Evolutionary conservation across 2,329 filamentous ascomycete genomes (phyloP).

Genomic region (Sporothrix inflata): DNA sequence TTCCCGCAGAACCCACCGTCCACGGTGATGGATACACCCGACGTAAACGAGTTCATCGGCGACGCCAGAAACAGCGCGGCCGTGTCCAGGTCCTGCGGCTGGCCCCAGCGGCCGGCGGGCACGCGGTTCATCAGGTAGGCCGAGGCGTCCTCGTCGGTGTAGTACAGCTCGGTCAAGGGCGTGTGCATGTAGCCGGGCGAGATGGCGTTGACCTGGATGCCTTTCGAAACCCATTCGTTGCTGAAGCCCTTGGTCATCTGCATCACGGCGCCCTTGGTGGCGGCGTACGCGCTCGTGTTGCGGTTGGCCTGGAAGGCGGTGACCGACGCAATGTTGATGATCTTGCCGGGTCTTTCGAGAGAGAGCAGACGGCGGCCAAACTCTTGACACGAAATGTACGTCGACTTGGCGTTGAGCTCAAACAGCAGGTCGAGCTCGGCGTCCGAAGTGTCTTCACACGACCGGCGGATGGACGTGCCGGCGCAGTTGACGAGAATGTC

Average conservation of each 20-base stretch:
- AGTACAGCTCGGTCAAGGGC: slow-evolving; percentile 85
- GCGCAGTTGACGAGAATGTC: slow-evolving; percentile 79
- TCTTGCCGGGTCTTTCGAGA: slow-evolving; percentile 62
- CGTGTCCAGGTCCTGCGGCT: slow-evolving; percentile 71
- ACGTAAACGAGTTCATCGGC: slow-evolving; percentile 22
- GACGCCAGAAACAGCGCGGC: slow-evolving; percentile 18
- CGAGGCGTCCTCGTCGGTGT: slow-evolving; percentile 69
- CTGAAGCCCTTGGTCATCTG: slow-evolving; percentile 82
- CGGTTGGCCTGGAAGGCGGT: slow-evolving; percentile 84
- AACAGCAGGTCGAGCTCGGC: slow-evolving; percentile 69
- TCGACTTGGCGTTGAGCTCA: slow-evolving; percentile 80
- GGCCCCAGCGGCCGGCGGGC: slow-evolving; percentile 80
- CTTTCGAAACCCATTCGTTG: slow-evolving; percentile 80
- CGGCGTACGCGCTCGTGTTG: slow-evolving; percentile 84
- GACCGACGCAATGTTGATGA: slow-evolving; percentile 83
- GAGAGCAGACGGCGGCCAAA: slow-evolving; percentile 78
- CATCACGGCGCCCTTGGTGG: slow-evolving; percentile 79
- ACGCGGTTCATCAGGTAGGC: slow-evolving; percentile 77
- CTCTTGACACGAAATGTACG: slow-evolving; percentile 78
- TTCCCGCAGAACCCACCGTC: slow-evolving; percentile 25
- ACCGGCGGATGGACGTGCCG: slow-evolving; percentile 79
- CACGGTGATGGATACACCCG: slow-evolving; percentile 18
- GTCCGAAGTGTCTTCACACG: slow-evolving; percentile 74
- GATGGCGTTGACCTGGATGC: slow-evolving; percentile 82
- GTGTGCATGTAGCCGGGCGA: slow-evolving; percentile 88